A percentile compares a stretch with the other conserved stretches of the same genome.
Evolutionary conservation across 805 yeast species (phyloP).

Genomic region (Candida jianshihensis): DNA sequence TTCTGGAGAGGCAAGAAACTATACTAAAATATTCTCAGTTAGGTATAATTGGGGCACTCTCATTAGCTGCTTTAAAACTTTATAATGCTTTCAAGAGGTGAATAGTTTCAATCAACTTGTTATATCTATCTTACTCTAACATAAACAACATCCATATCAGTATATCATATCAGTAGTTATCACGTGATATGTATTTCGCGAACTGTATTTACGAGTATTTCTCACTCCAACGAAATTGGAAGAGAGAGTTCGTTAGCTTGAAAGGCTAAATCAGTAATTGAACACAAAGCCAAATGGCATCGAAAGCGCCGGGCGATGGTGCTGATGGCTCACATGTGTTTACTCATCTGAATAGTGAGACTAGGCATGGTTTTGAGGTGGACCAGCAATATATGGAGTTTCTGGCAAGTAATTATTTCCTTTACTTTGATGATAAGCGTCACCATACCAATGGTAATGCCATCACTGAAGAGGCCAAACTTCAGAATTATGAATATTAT

Average conservation of each 20-base stretch:
- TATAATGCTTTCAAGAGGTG: background rate
- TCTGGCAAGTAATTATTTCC: conserved; percentile 62
- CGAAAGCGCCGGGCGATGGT: background rate
- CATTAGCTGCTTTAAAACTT: background rate
- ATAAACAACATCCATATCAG: background rate
- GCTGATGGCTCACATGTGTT: conserved; percentile 2
- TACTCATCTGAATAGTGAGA: conserved; percentile 42
- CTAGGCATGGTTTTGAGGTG: conserved; percentile 65
- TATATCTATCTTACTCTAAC: background rate
- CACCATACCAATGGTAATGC: conserved; percentile 90
- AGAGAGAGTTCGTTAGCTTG: no score
- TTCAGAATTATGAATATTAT: conserved; percentile 40
- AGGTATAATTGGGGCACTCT: conserved; percentile 5
- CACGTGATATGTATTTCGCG: no score
- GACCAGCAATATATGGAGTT: conserved; percentile 51
- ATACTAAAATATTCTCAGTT: conserved; percentile 32
- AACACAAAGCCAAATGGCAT: background rate
- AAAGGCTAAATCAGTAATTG: no score
- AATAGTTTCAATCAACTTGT: background rate
- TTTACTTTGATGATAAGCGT: conserved; percentile 86
- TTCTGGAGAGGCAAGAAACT: conserved; percentile 46
- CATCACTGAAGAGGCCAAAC: conserved; percentile 45
- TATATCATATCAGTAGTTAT: background rate
- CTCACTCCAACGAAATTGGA: no score
- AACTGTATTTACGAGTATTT: no score